phyloP scores from a whole-genome alignment of 2,329 filamentous ascomycete genomes.

The Fusarium begoniae region DNA sequence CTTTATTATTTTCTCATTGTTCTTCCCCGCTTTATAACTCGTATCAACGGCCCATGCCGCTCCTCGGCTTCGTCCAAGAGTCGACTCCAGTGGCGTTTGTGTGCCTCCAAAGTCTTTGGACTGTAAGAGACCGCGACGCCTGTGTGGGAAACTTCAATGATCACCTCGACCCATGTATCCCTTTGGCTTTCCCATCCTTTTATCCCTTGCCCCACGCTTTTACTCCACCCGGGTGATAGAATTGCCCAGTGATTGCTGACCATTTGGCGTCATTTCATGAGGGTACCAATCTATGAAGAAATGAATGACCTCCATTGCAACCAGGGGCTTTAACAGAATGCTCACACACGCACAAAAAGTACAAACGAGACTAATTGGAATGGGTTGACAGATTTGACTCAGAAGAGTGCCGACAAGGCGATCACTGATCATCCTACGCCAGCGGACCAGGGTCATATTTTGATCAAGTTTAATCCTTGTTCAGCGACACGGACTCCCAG shows the following conservation, averaged over 20 bases:
- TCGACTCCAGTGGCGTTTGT: slow-evolving; percentile 33
- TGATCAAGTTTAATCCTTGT: slow-evolving; percentile 36
- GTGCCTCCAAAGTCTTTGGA: slow-evolving; percentile 12
- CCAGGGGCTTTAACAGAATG: slow-evolving; percentile 29
- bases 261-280: background rate
- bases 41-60: slow-evolving; percentile 7
- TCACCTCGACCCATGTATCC: slow-evolving; percentile 5
- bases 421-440: slow-evolving; percentile 38
- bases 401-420: slow-evolving; percentile 36
- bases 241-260: slow-evolving; percentile 1
- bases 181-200: slow-evolving; percentile 6
- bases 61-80: background rate
- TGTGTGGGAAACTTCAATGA: slow-evolving; percentile 18
- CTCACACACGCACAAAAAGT: slow-evolving; percentile 34
- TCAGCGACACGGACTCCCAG: slow-evolving; percentile 29
- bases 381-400: slow-evolving; percentile 45
- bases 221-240: background rate
- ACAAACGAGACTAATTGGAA: slow-evolving; percentile 41
- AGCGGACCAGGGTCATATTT: slow-evolving; percentile 22
- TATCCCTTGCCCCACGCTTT: background rate
- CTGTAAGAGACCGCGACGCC: slow-evolving; percentile 23
- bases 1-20: background rate
- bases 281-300: slow-evolving; percentile 7
- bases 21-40: slow-evolving; percentile 7
- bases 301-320: slow-evolving; percentile 13